Evolutionary conservation across 2,329 filamentous ascomycete species (phyloP).

Genomic region (Colletotrichum simmondsii): DNA sequence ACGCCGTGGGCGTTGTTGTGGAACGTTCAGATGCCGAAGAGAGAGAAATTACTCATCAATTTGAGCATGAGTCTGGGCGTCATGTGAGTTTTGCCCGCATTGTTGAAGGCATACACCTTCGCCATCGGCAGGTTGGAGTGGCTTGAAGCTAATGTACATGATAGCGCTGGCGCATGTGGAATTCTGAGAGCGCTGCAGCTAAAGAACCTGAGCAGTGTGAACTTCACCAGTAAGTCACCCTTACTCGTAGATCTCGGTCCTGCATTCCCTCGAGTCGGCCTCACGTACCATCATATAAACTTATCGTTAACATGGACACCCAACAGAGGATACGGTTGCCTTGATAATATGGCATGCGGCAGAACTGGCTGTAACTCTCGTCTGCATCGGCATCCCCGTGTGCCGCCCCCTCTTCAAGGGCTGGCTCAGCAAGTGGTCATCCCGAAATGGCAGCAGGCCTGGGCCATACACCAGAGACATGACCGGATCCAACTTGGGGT

Average conservation of each 20-base stretch:
- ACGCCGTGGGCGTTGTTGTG: conserved; percentile 58
- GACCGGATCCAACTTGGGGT: conserved; percentile 14
- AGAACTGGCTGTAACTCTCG: conserved; percentile 51
- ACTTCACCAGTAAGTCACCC: conserved; percentile 34
- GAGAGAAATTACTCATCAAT: conserved; percentile 56
- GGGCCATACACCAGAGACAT: conserved; percentile 23
- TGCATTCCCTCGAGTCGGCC: no score
- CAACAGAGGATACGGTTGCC: conserved; percentile 46
- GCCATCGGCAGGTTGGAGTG: neutral
- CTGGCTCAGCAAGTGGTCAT: conserved; percentile 21
- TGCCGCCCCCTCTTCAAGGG: conserved; percentile 48
- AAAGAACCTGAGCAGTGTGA: conserved; percentile 40
- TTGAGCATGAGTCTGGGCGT: conserved; percentile 54
- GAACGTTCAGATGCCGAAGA: conserved; percentile 55
- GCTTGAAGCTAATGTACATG: neutral
- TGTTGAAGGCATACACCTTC: no score
- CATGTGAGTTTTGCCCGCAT: conserved; percentile 38
- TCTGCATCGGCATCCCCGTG: conserved; percentile 53
- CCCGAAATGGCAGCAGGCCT: conserved; percentile 7
- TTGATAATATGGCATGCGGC: conserved; percentile 51
- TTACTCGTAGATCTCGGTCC: no score
- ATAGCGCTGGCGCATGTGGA: conserved; percentile 42
- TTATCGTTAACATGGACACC: neutral
- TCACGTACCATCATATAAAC: neutral
- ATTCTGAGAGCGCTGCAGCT: conserved; percentile 43